These are phyloP conservation scores for Suillus lakei DNA, from an alignment of 768 basidiomycete genomes.

Conservation along the genomic window DNA sequence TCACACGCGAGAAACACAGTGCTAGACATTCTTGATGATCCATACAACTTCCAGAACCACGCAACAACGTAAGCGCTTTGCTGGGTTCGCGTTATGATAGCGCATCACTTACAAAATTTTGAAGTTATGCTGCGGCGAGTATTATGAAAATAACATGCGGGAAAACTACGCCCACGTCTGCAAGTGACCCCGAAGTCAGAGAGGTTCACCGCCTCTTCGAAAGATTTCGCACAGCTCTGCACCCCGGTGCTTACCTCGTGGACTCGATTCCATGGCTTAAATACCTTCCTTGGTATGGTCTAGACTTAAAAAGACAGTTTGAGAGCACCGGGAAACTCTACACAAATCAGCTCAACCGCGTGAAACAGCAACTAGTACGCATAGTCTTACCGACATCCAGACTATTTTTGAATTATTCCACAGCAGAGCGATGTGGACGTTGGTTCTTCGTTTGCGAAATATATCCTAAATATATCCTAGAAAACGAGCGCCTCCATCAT, in stretches of 20 bases:
- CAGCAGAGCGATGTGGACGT: constrained; percentile 1
- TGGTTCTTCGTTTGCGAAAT: constrained; percentile 45
- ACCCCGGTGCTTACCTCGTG: constrained; percentile 37
- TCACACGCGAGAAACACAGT: constrained; percentile 24
- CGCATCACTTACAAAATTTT: constrained; percentile 14
- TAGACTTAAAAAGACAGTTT: constrained; percentile 56
- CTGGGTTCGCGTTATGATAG: constrained; percentile 22
- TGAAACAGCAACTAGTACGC: constrained; percentile 46
- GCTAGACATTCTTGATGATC: constrained; percentile 23
- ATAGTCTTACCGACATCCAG: neutral
- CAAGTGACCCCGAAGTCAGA: constrained; percentile 13
- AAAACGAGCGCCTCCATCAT: constrained; percentile 49
- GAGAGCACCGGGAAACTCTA: constrained; percentile 54
- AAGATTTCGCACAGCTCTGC: constrained; percentile 25
- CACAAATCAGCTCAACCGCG: constrained; percentile 48
- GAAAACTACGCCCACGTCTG: constrained; percentile 9
- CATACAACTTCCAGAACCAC: constrained; percentile 29
- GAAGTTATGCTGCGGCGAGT: constrained; percentile 14
- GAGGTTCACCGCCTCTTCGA: constrained; percentile 22
- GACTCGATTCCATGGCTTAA: constrained; percentile 39
- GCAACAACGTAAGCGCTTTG: constrained; percentile 39
- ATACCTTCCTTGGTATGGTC: constrained; percentile 64
- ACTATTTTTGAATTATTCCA: neutral
- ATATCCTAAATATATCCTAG: constrained; percentile 56
- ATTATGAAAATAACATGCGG: constrained; percentile 18